Evolutionary conservation across 2,329 filamentous ascomycete genomes (phyloP), one percentile per base, ranked within the genome.

Genomic region (Clonostachys chloroleuca): DNA sequence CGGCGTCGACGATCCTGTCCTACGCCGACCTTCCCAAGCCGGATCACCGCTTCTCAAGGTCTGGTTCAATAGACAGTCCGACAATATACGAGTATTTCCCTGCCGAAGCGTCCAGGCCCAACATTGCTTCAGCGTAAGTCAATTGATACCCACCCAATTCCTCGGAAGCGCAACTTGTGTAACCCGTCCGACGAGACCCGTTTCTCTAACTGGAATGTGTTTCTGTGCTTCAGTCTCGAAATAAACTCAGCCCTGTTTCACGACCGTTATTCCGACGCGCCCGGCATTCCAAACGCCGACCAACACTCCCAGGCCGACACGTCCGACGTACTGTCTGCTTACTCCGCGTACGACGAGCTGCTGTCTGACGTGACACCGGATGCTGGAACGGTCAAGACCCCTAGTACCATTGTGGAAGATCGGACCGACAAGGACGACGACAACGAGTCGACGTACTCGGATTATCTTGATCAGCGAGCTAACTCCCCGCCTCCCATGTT

Each of bases 21-120:
- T 63, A 65, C 36, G 61, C 66, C 45, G 68, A 72, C 49, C 64
- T 77, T 18, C 67, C 70, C 40, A 69, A 69, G 51, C 75, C 78
- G n/a, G 74, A 75, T 43, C 70, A 74, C 51, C 65, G 78, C 44
- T 80, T 78, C 58, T 70, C 71, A n/a, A 71, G 80, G 51, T 73
- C 75, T 34, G 76, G 66, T 54, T 77, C 78, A 13, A 61, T 81
- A 47, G 80, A 84, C 61, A 83, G 80, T 59, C 80, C 80, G 51
- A 83, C 78, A 34, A 65, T 84, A 43, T 83, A 84, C 73, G 77
- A 81, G 57, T 81, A 80, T 56, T 30, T 30, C 24, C 24, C 24
- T 30, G 9, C 24, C 24, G 24, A 30, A 9, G 24, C 24, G 8
- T 10, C 24, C 24, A 30, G 24, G 24, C 24, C 24, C 9, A 30